Conservation (phyloP, 2,329 filamentous ascomycete species). For the Hysterium pulicare region DNA sequence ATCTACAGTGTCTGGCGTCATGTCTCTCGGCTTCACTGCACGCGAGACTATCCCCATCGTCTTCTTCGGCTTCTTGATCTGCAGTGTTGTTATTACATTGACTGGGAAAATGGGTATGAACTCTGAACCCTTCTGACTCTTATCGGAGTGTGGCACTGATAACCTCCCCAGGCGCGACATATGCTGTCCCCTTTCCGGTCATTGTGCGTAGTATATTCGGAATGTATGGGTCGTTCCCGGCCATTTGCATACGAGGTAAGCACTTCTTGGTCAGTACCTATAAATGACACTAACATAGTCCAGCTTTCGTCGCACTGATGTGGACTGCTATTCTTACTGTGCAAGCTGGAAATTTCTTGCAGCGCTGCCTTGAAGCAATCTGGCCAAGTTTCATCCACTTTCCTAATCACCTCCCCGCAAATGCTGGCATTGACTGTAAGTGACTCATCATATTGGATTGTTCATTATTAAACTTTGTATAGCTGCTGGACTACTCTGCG, state of each 20-base stretch:
- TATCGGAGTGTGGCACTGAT: not conserved
- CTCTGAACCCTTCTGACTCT: not conserved
- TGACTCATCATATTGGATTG: not conserved
- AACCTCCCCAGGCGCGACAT: slow-evolving; percentile 26
- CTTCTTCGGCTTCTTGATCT: slow-evolving; percentile 47
- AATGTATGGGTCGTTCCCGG: slow-evolving; percentile 42
- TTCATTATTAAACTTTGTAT: slow-evolving; percentile 16
- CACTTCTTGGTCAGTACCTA: not conserved
- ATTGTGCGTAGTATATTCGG: slow-evolving; percentile 46
- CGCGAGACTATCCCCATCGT: slow-evolving; percentile 49
- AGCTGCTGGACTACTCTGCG: slow-evolving; percentile 47
- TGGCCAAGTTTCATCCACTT: slow-evolving; percentile 37
- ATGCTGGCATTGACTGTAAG: slow-evolving; percentile 29
- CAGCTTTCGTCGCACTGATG: slow-evolving; percentile 44
- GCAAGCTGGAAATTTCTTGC: slow-evolving; percentile 44
- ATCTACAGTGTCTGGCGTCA: slow-evolving; percentile 39
- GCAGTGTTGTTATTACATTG: slow-evolving; percentile 47
- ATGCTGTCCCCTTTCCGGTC: slow-evolving; percentile 40
- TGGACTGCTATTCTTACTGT: slow-evolving; percentile 49
- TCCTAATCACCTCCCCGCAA: slow-evolving; percentile 35
- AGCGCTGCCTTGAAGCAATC: slow-evolving; percentile 46
- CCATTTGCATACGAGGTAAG: slow-evolving; percentile 40
- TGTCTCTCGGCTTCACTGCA: slow-evolving; percentile 45
- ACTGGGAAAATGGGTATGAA: slow-evolving; percentile 42
- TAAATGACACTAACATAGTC: slow-evolving; percentile 10